Conservation (phyloP, 2,329 filamentous ascomycete genomes). For the Stagonosporopsis chrysanthemi region DNA sequence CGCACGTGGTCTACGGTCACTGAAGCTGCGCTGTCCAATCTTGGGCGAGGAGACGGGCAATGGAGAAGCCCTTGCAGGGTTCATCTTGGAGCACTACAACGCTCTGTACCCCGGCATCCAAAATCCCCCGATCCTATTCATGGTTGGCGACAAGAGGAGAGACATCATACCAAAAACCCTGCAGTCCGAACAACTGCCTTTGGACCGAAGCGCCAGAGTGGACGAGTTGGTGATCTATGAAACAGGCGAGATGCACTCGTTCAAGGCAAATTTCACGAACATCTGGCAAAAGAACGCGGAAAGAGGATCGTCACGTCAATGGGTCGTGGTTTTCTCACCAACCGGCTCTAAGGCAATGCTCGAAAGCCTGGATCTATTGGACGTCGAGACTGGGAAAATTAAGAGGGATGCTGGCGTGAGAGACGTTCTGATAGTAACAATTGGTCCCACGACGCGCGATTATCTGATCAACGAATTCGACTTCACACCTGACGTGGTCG, state of each 20-base stretch:
- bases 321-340: conserved; percentile 77
- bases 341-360: conserved; percentile 69
- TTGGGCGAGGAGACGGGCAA: conserved; percentile 84
- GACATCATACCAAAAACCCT: conserved; percentile 89
- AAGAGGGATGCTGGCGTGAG: conserved; percentile 31
- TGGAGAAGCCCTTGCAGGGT: conserved; percentile 78
- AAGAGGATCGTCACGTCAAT: conserved; percentile 57
- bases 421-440: conserved; percentile 77
- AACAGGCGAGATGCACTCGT: conserved; percentile 81
- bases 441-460: conserved; percentile 89
- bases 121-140: conserved; percentile 77
- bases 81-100: conserved; percentile 81
- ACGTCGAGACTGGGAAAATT: conserved; percentile 49
- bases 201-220: conserved; percentile 66
- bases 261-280: conserved; percentile 70
- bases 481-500: conserved; percentile 79
- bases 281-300: conserved; percentile 58
- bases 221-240: conserved; percentile 86
- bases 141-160: conserved; percentile 86
- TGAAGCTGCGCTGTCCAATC: conserved; percentile 64
- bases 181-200: conserved; percentile 63
- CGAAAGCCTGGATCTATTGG: conserved; percentile 58
- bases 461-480: conserved; percentile 71
- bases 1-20: conserved; percentile 70
- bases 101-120: conserved; percentile 39